These are phyloP conservation scores for Ceratocystis harringtonii DNA, from an alignment of 2,329 filamentous ascomycete genomes.

Conservation along the genomic window DNA sequence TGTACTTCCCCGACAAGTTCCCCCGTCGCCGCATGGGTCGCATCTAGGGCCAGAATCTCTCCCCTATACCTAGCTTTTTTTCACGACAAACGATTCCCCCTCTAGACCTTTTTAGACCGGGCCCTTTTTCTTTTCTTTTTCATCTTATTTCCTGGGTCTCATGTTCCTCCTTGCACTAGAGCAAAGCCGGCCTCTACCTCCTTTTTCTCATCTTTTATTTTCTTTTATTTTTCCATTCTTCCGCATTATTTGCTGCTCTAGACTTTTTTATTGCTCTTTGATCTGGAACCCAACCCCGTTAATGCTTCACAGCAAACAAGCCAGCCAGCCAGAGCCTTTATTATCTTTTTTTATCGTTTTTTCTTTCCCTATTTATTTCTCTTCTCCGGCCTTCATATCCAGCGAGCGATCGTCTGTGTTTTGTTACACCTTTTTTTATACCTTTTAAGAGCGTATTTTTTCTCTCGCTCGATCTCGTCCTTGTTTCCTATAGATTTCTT, in stretches of 20 bases:
- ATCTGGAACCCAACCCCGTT: background rate
- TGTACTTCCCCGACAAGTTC: conserved; percentile 22
- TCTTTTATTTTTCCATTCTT: background rate
- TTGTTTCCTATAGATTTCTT: background rate
- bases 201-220: background rate
- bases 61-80: no score
- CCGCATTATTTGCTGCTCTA: background rate
- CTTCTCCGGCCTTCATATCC: conserved; percentile 4
- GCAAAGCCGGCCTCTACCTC: background rate
- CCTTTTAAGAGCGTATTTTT: background rate
- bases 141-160: background rate
- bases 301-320: conserved; percentile 2
- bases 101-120: background rate
- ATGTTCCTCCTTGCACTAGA: background rate
- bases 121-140: no score
- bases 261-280: conserved; percentile 7
- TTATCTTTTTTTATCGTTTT: background rate
- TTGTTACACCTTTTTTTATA: conserved; percentile 11
- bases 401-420: conserved; percentile 7
- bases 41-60: background rate
- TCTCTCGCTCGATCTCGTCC: background rate
- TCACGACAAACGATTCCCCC: no score
- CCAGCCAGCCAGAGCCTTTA: conserved; percentile 3
- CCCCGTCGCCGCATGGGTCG: conserved; percentile 16
- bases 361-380: background rate